Evolutionary conservation across 1,284 basidiomycete genomes (phyloP), one percentile per base, ranked within the genome.

Genomic region (Ustilago sp.): DNA sequence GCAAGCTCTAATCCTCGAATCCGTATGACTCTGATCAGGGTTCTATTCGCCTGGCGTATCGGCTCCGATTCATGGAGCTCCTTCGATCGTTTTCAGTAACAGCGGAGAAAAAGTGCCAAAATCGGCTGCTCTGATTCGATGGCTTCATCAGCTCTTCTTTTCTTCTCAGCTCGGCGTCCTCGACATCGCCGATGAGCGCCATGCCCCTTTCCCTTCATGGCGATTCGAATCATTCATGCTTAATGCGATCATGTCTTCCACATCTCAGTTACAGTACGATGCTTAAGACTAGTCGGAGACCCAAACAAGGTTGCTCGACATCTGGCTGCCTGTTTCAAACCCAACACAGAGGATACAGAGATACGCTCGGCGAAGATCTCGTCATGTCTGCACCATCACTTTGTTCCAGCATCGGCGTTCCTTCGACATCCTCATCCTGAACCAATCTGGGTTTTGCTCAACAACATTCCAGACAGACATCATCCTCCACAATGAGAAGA

Each of bases 351-450:
- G 41, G 7, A 15, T 17, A 45, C 11, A 31, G 28, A 19, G 19
- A 19, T 11, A 31, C 6, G 15, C 51, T 53, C 51, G 51, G 51
- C 34, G 34, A 53, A 32, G 35, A 36, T 35, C 17, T 36, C 51
- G 51, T 53, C 51, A 53, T 53, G 51, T 52, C 50, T 52, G 32
- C 51, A 53, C 5, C 32, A 23, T 19, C 23, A 36, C 51, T 53
- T 9, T 53, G 12, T 53, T 53, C 35, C 34, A 36, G 12, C 28
- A 12, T 50, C 28, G 8, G 12, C 28, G 48, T 34, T 50, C 28
- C 48, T 50, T 12, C 2, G 45, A 23, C 48, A 50, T 31, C 31
- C 28, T 50, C 2, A 9, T 50, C 48, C 28, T 32, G 8, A 32
- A 7, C 31, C 28, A 50, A 31, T 17, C 48, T 32, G 28, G 48